These are phyloP conservation scores for Cercospora zeina DNA, from an alignment of 2,329 filamentous ascomycete genomes.

Conservation along the genomic window DNA sequence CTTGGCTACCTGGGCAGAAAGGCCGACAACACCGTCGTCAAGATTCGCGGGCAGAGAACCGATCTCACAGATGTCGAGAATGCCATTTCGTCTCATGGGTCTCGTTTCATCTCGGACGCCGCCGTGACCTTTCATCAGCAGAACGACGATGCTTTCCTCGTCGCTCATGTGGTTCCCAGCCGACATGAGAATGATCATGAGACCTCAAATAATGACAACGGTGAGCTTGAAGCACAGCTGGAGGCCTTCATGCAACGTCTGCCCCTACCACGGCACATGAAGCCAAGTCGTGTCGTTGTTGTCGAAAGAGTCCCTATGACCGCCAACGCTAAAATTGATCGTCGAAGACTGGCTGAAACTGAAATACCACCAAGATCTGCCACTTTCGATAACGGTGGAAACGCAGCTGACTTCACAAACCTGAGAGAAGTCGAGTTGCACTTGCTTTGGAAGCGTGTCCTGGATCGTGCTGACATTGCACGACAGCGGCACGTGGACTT, in stretches of 20 bases:
- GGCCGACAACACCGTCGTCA: conserved; percentile 49
- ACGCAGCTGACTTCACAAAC: conserved; percentile 10
- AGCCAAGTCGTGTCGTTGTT: conserved; percentile 37
- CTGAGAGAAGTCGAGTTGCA: conserved; percentile 24
- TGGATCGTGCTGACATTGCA: conserved; percentile 21
- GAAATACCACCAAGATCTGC: conserved; percentile 24
- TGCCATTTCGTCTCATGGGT: conserved; percentile 35
- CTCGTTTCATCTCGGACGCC: conserved; percentile 35
- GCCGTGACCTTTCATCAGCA: conserved; percentile 27
- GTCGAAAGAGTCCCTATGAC: conserved; percentile 37
- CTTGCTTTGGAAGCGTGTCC: conserved; percentile 24
- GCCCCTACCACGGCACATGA: conserved; percentile 44
- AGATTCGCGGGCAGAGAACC: conserved; percentile 49
- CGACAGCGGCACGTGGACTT: conserved; percentile 42
- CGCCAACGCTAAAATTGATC: conserved; percentile 38
- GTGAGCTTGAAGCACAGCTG: conserved; percentile 22
- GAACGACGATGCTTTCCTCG: conserved; percentile 34
- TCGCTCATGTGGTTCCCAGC: conserved; percentile 43
- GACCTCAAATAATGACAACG: not conserved
- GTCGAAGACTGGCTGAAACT: conserved; percentile 30
- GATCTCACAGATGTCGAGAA: conserved; percentile 53
- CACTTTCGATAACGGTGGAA: not conserved
- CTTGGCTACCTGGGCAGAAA: conserved; percentile 45
- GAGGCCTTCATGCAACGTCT: conserved; percentile 31
- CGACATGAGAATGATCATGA: not conserved